Percentiles rank a stretch among this genome's conserved stretches.
Evolutionary conservation across 2,329 filamentous ascomycete genomes (phyloP).

Genomic region (Celoporthe dispersa): DNA sequence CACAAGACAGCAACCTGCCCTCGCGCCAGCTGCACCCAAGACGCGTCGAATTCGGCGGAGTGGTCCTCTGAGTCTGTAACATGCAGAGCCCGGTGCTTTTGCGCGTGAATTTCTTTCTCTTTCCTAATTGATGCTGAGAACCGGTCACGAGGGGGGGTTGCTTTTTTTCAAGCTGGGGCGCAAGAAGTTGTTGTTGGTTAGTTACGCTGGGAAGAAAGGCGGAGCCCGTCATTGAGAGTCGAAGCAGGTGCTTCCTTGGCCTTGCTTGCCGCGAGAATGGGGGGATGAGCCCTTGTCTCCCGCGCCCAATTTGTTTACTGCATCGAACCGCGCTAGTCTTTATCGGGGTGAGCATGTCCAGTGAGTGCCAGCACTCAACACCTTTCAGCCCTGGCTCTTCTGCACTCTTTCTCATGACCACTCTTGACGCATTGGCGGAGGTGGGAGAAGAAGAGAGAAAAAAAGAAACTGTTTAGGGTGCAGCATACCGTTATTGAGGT

Average conservation of each 20-base stretch:
- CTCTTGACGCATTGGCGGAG: neutral
- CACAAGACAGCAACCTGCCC: constrained; percentile 19
- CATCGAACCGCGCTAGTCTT: constrained; percentile 21
- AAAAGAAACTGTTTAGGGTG: neutral
- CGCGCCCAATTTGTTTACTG: constrained; percentile 23
- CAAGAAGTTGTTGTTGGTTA: constrained; percentile 16
- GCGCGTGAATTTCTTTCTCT: constrained; percentile 6
- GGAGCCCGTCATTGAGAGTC: constrained; percentile 5
- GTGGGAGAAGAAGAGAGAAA: neutral
- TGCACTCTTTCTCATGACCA: neutral
- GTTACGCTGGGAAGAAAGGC: neutral
- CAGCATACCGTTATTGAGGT: neutral
- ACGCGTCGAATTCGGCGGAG: constrained; percentile 26
- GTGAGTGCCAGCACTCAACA: neutral
- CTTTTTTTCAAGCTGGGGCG: neutral
- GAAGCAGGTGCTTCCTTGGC: constrained; percentile 11
- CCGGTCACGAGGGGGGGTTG: constrained; percentile 14
- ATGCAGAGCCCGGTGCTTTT: constrained; percentile 17
- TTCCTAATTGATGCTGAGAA: constrained; percentile 28
- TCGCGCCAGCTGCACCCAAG: constrained; percentile 22
- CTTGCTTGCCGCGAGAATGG: constrained; percentile 24
- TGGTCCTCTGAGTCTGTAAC: constrained; percentile 12
- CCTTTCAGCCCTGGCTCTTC: neutral
- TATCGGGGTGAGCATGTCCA: constrained; percentile 1
- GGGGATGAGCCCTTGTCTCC: constrained; percentile 17